Percentiles rank a stretch among this genome's conserved stretches.
phyloP scores from a whole-genome alignment of 2,329 filamentous ascomycete genomes.

The Claviceps arundinis region DNA sequence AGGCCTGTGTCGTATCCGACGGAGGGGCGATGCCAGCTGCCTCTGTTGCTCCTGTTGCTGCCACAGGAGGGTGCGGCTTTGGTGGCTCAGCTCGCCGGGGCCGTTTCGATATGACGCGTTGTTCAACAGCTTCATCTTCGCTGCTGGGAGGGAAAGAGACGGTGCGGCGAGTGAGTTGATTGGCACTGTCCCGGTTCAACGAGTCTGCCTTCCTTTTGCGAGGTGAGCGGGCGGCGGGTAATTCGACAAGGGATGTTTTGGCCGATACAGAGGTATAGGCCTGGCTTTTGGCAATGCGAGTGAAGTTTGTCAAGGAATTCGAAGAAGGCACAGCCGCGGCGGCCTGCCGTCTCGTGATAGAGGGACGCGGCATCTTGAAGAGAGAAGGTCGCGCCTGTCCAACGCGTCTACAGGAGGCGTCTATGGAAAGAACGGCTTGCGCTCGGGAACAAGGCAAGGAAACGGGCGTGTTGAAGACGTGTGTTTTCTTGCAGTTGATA shows the following conservation, averaged over 20 bases:
- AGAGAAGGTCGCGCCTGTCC: neutral
- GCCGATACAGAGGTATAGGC: conserved; percentile 13
- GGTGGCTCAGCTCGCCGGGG: conserved; percentile 12
- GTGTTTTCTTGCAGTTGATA: neutral
- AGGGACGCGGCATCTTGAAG: conserved; percentile 3
- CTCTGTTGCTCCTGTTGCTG: neutral
- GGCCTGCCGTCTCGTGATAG: conserved; percentile 8
- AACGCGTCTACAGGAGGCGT: neutral
- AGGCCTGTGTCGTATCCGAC: neutral
- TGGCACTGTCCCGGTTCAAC: conserved; percentile 13
- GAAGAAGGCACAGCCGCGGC: conserved; percentile 6
- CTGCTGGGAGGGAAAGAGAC: conserved; percentile 22
- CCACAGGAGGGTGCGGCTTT: neutral
- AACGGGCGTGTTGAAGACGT: neutral
- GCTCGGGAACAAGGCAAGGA: neutral
- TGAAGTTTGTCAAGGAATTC: conserved; percentile 29
- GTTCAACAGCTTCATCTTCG: conserved; percentile 14
- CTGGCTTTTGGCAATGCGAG: conserved; percentile 33
- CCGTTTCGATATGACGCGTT: conserved; percentile 3
- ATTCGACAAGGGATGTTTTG: conserved; percentile 21
- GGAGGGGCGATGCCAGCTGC: neutral
- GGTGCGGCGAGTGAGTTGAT: conserved; percentile 14
- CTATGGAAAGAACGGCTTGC: neutral
- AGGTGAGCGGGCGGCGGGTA: conserved; percentile 12
- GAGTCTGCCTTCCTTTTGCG: conserved; percentile 26